Evolutionary conservation across 2,329 filamentous ascomycete genomes (phyloP).

Genomic region (Juglanconis sp.): DNA sequence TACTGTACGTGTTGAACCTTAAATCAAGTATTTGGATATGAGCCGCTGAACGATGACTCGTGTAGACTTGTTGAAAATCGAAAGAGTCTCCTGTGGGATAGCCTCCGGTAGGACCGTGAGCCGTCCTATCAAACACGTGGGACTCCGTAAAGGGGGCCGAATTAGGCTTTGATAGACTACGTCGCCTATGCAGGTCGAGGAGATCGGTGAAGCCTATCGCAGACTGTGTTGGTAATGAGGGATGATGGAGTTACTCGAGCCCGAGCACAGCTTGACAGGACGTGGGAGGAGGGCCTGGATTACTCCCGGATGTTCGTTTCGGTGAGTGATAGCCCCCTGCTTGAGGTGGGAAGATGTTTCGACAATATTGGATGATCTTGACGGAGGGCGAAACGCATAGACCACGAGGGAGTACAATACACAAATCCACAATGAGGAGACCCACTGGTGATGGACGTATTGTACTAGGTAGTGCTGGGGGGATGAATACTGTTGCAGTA

Average conservation of each 20-base stretch:
- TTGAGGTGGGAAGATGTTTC: conserved; percentile 8
- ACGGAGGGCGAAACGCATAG: background rate
- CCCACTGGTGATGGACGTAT: conserved; percentile 2
- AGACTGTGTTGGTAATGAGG: conserved; percentile 1
- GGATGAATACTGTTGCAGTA: no score
- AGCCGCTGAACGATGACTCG: background rate
- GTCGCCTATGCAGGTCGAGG: background rate
- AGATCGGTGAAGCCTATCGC: background rate
- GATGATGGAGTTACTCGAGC: background rate
- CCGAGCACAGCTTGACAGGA: background rate
- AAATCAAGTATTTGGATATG: background rate
- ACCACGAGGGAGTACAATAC: conserved; percentile 7
- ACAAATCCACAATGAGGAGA: conserved; percentile 2
- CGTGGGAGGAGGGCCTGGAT: conserved; percentile 3
- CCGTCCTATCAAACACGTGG: background rate
- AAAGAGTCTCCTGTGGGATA: background rate
- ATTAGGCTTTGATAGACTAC: background rate
- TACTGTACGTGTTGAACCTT: background rate
- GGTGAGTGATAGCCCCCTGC: background rate
- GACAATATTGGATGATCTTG: conserved; percentile 5
- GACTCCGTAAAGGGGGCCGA: background rate
- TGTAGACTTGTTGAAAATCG: background rate
- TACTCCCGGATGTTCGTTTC: background rate
- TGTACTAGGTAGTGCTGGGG: background rate
- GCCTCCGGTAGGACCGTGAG: background rate